phyloP scores from a whole-genome alignment of 2,329 filamentous ascomycete species.

The Ophiocordyceps polyrhachis-furcata region DNA sequence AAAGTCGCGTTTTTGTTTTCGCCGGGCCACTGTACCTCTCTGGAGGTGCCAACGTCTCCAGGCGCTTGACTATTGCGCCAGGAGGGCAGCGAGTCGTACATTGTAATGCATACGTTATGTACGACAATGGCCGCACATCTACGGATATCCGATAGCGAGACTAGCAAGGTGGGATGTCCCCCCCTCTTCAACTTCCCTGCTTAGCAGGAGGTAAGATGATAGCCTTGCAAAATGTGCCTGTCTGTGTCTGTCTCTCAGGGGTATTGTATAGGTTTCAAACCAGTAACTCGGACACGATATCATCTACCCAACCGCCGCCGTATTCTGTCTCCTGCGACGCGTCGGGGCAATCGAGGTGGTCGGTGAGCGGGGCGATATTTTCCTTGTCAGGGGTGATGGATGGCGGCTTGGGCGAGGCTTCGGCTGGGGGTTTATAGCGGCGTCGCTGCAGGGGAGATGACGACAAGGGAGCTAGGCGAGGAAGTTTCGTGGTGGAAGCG shows the following conservation, averaged over 20 bases:
- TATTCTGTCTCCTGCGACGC: conserved; percentile 20
- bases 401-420: background rate
- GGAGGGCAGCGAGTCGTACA: background rate
- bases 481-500: conserved; percentile 3
- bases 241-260: no score
- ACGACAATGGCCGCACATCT: no score
- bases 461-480: background rate
- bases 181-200: background rate
- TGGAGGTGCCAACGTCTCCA: no score
- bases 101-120: no score
- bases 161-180: no score
- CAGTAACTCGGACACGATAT: conserved; percentile 14
- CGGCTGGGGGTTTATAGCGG: no score
- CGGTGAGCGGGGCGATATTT: conserved; percentile 3
- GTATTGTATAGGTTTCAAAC: conserved; percentile 2
- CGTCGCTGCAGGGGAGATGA: background rate
- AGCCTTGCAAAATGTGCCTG: no score
- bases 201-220: background rate
- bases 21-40: no score
- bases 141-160: no score
- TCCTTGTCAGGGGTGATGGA: conserved; percentile 7
- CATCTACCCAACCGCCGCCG: conserved; percentile 20
- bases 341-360: background rate
- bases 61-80: no score
- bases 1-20: no score